phyloP scores from a whole-genome alignment of 2,329 filamentous ascomycete genomes.

The Botrytis medusae region DNA sequence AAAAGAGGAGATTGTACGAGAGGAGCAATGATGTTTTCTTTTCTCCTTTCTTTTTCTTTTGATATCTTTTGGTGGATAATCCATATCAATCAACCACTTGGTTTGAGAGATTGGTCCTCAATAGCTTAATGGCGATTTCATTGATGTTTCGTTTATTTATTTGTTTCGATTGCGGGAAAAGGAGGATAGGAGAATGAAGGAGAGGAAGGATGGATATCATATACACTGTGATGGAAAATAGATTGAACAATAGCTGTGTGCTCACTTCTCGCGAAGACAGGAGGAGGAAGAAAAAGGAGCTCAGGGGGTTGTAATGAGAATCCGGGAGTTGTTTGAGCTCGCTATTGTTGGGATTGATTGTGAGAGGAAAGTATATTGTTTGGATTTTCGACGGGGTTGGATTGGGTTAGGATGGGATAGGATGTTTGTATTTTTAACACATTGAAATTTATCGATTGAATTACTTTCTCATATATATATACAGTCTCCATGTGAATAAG shows the following conservation, averaged over 20 bases:
- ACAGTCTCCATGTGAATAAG: neutral
- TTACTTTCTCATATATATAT: neutral
- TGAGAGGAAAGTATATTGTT: neutral
- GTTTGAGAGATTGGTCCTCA: neutral
- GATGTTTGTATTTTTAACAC: neutral
- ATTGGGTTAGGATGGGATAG: neutral
- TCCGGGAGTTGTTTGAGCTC: neutral
- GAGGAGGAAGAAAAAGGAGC: neutral
- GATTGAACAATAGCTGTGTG: neutral
- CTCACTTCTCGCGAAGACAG: neutral
- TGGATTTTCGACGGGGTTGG: neutral
- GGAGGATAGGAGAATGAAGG: neutral
- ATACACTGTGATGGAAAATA: neutral
- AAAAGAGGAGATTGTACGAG: neutral
- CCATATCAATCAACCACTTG: neutral
- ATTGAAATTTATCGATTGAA: neutral
- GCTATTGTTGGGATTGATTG: neutral
- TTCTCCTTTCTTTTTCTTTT: neutral
- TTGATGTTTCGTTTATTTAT: neutral
- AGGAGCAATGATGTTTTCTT: slow-evolving; percentile 1
- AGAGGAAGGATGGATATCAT: neutral
- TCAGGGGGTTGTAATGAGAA: neutral
- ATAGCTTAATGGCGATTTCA: neutral
- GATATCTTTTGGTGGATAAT: neutral
- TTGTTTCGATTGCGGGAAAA: neutral